phyloP scores from a whole-genome alignment of 116 monocot genomes.

The Zostera marina region DNA sequence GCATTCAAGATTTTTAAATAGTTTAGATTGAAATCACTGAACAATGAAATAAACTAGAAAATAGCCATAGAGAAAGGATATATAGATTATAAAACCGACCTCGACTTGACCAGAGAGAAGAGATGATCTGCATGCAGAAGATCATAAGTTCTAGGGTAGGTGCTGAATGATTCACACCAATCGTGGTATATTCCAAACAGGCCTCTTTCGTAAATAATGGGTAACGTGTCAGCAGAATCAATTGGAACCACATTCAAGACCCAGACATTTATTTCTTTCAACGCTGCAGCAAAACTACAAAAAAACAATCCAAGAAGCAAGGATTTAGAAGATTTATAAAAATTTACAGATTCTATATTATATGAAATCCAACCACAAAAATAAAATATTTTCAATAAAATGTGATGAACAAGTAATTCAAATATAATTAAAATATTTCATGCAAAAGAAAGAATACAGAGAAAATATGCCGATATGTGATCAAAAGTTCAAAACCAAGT shows the following conservation, averaged over 20 bases:
- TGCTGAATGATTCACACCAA: constrained; percentile 97
- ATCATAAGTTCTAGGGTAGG: constrained; percentile 81
- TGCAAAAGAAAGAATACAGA: too few relatives aligned
- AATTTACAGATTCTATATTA: background rate
- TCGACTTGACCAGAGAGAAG: constrained; percentile 60
- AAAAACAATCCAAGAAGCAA: background rate
- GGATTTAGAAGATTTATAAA: constrained; percentile 1
- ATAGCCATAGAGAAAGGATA: too few relatives aligned
- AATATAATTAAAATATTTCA: too few relatives aligned
- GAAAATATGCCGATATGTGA: too few relatives aligned
- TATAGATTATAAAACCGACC: constrained; percentile 14
- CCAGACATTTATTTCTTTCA: constrained; percentile 75
- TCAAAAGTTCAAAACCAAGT: too few relatives aligned
- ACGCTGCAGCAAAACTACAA: constrained; percentile 74
- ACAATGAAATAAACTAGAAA: too few relatives aligned
- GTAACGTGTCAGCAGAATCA: constrained; percentile 77
- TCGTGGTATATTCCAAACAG: constrained; percentile 90
- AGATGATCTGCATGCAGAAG: constrained; percentile 91
- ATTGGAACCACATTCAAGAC: constrained; percentile 85
- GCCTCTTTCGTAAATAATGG: constrained; percentile 80
- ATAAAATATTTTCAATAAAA: background rate
- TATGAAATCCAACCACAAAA: background rate
- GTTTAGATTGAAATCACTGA: background rate
- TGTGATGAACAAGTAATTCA: too few relatives aligned
- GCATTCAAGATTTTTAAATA: background rate